Evolutionary conservation across 2,329 filamentous ascomycete species (phyloP), one percentile per base, ranked within the genome.

Genomic region (Colletotrichum sansevieriae): DNA sequence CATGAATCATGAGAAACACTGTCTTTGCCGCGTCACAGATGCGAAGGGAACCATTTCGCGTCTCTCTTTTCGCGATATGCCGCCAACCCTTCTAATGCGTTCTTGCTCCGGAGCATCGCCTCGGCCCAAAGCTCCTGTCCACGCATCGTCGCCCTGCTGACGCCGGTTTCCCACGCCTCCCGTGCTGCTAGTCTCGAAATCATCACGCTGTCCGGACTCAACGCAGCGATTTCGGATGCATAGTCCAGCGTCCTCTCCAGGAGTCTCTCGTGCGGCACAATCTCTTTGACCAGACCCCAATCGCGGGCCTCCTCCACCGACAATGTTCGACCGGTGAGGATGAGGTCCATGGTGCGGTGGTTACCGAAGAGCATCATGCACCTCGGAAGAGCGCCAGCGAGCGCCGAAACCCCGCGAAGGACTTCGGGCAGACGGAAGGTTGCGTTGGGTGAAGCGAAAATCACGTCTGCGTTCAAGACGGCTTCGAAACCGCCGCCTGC

Each of bases 371-470:
- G 73, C 13, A 76, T 62, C 76, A 78, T 77, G 4, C 73, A 72
- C 81, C 88, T 83, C 10, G 87, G 86, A 2, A 90, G 76, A 6
- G 83, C 87, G 35, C 88, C 88, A 0, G 86, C 87, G 1, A 87
- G 79, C 6, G 88, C 85, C 2, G 84, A 84, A 3, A 90, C 86
- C 2, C 88, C 88, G 29, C 87, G 82, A 39, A 85, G 83, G 8
- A 87, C 85, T 74, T 90, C 88, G 0, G 88, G 87, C 0, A 90
- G 78, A 3, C 83, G 80, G 70, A 90, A 89, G 4, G 79, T 82
- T 0, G 87, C 87, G 33, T 78, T 80, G 0, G 80, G 76, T 0
- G 84, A 82, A 4, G 87, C 86, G 35, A 90, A 78, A n/a, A 88
- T 83, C 49, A 90, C 80, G 75, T 91, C 88, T 71, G 81, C 82